Evolutionary conservation across 331 rosid species (phyloP), one percentile per base, ranked within the genome.

Genomic region (Rosa hybrid): DNA sequence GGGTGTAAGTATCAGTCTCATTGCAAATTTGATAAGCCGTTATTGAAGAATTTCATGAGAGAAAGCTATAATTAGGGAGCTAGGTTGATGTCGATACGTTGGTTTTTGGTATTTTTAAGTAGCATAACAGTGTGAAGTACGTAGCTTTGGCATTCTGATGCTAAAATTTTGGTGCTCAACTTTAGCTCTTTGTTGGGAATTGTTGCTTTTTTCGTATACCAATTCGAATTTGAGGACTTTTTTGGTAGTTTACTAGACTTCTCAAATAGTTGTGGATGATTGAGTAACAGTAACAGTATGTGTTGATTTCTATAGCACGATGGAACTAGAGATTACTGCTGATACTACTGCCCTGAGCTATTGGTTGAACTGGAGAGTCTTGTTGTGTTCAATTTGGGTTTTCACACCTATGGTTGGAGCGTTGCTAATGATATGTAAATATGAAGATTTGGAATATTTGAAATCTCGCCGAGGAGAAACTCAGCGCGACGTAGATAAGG

Each of bases 331-430:
- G 56, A 84, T 48, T 70, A 41, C 83, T 41, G 63, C 62, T 8
- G 89, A 88, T 77, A 69, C 91, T 49, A 89, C 92, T 27, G 77
- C 78, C 81, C 89, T 84, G 56, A 81, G 91, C 82, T 94, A 90
- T 83, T 94, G 96, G 98, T 67, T 92, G 80, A 87, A 86, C 74
- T 94, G 97, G 98, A 89, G 97, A 83, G 82, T 86, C 54, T 83
- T 79, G 38, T 49, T 87, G 39, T 89, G 94, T 84, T 82, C 89
- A 68, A 75, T 78, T 81, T 87, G 83, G 86, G 93, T 94, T 49
- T 81, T 87, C 7, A 72, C 88, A 57, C 83, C 97, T 42, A 68
- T 86, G 79, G 42, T 85, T 78, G 2, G 81, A 21, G 86, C 94
- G 5, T 77, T 56, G 48, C 71, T 80, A 64, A 59, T 83, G 71